Evolutionary conservation across 2,329 filamentous ascomycete species (phyloP), one percentile per base, ranked within the genome.

Genomic region (Xylaria sp.): DNA sequence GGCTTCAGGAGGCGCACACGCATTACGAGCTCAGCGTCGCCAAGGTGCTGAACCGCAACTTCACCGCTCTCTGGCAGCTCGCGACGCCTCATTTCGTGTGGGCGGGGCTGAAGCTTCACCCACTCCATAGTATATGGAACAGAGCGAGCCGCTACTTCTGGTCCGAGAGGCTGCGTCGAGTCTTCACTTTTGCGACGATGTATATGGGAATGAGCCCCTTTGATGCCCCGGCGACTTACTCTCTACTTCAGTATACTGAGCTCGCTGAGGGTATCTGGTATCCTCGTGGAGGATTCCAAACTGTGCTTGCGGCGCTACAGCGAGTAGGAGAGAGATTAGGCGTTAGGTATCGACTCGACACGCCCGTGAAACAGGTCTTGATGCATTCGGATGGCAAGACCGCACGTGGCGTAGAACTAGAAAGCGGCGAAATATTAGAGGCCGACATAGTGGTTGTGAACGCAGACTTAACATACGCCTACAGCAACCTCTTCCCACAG

Each of bases 141-240:
- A 81, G 92, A 33, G 88, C 90, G 3, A 83, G 86, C 31, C 85
- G 84, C 69, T 93, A 93, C 74, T 93, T 93, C 78, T 86, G 83
- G 83, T 90, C 89, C 0, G 91, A 93, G 75, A 82, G 90, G 66
- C 76, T 93, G 74, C 83, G 91, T 68, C 81, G 90, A 31, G 90
- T 91, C 0, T 93, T 93, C 72, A 93, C 91, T 0, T 93, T 93
- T 79, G 90, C 88, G 26, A 93, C 89, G 73, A 94, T 93, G 91
- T 93, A 94, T 75, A 91, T 93, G 89, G 92, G 92, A 0, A 93
- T 93, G 91, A 89, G 85, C 63, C 92, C 92, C 0, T 93, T 91
- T 76, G 90, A 92, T 75, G 91, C 92, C 0, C 92, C 91, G 0
- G 90, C 89, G 3, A 93, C 91, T 1, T 93, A 93, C 79, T 90